Base-by-base conservation (phyloP, 1,284 basidiomycete genomes). In the Ustilago xerochloae region DNA sequence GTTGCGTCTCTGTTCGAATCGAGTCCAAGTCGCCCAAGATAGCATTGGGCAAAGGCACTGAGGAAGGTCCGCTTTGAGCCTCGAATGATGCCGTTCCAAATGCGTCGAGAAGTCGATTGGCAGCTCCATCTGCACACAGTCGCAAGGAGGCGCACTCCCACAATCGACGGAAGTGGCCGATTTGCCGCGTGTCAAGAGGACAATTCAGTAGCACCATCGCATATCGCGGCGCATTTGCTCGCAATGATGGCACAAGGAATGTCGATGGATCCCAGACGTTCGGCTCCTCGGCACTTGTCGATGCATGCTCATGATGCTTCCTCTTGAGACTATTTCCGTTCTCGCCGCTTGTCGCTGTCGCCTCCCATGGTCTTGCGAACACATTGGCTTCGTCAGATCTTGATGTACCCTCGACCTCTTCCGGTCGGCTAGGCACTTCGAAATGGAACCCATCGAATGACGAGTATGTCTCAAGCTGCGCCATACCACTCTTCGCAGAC, bases 21-120 rank as follows among this genome's bases (percentile, higher is more conserved):
- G 94, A 97, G 84, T 98, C 96, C 30, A 98, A 85, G 82, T 99
- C 96, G 12, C 95, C 96, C 83, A 93, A 93, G 83, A 99, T 92
- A 30, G 95, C 85, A 81, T 96, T 88, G 0, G 96, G 96, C n/a
- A 62, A 29, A 38, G 45, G 49, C 6, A 66, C 47, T 35, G 52
- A 36, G 6, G 55, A 18, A 7, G 30, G 24, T 10, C 30, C 45
- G 36, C 50, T 26, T 16, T 54, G 49, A 12, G 13, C 41, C 16
- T 49, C 67, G 45, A 71, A 76, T 6, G 57, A 75, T 10, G 80
- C 81, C n/a, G 79, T 70, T 33, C 65, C 67, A 63, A 92, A 85
- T 15, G 87, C 78, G 79, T 96, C 93, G 75, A 90, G 89, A 22
- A 98, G 86, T 20, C 93, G 88, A 85, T 99, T 99, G 2, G 93